These are phyloP conservation scores for Ophiostoma populinum DNA, from an alignment of 2,329 filamentous ascomycete genomes.

Conservation along the genomic window DNA sequence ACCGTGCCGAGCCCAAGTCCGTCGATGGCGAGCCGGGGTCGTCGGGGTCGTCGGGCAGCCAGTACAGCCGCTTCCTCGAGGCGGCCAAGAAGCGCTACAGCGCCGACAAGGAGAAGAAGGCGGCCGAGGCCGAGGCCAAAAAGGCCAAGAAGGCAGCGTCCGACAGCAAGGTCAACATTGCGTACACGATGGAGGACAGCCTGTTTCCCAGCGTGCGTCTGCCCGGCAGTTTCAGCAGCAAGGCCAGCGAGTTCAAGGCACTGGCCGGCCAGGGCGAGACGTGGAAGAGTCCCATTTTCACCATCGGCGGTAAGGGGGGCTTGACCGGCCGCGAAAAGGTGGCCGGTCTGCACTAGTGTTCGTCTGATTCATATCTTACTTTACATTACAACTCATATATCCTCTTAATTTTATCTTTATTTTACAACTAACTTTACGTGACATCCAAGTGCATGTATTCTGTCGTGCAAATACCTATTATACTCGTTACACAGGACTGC, in stretches of 20 bases:
- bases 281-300: slow-evolving; percentile 93
- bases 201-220: slow-evolving; percentile 77
- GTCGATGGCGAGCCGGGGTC: slow-evolving; percentile 52
- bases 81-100: slow-evolving; percentile 60
- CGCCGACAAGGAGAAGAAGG: slow-evolving; percentile 61
- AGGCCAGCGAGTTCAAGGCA: slow-evolving; percentile 86
- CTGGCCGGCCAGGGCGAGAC: slow-evolving; percentile 73
- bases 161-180: slow-evolving; percentile 60
- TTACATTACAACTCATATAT: neutral
- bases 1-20: slow-evolving; percentile 41
- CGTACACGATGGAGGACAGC: slow-evolving; percentile 74
- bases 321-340: no score
- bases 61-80: slow-evolving; percentile 69
- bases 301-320: no score
- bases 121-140: slow-evolving; percentile 11
- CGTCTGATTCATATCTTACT: neutral
- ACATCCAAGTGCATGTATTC: no score
- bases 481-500: no score
- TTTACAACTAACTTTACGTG: no score
- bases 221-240: slow-evolving; percentile 76
- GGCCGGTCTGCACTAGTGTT: no score
- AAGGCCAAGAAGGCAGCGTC: slow-evolving; percentile 2
- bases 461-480: no score
- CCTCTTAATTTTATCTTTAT: no score
- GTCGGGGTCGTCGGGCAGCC: no score